Evolutionary conservation across 371 early-diverging fungal genomes (phyloP).

Genomic region (Phascolomyces articulosus): DNA sequence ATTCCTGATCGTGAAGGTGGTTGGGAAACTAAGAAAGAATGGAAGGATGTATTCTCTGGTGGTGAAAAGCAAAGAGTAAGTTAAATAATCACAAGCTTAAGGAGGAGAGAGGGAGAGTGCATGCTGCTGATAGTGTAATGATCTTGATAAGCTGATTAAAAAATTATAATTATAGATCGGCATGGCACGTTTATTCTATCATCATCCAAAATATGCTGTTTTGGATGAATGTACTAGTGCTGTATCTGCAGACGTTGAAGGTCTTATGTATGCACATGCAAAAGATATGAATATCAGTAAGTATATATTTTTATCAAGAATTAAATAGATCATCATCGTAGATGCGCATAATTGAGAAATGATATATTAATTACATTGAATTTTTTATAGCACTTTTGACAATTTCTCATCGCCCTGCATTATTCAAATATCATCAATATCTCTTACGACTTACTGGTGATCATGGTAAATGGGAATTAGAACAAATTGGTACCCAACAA

Average conservation of each 20-base stretch:
- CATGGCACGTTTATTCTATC: constrained; percentile 81
- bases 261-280: constrained; percentile 88
- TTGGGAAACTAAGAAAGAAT: constrained; percentile 87
- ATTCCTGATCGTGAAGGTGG: constrained; percentile 88
- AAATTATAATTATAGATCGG: constrained; percentile 49
- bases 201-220: constrained; percentile 81
- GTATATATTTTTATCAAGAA: no score
- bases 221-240: constrained; percentile 85
- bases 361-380: no score
- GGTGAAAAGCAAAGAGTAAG: constrained; percentile 90
- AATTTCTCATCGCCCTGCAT: constrained; percentile 86
- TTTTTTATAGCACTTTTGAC: constrained; percentile 79
- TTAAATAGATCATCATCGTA: no score
- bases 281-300: constrained; percentile 80
- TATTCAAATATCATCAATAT: constrained; percentile 88
- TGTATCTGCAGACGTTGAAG: constrained; percentile 88
- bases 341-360: no score
- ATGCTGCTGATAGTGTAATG: background rate
- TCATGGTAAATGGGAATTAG: constrained; percentile 81
- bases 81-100: background rate
- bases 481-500: constrained; percentile 76
- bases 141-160: no score
- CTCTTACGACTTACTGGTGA: constrained; percentile 72
- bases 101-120: background rate
- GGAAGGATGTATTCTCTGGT: constrained; percentile 91